Evolutionary conservation across 1,284 basidiomycete genomes (phyloP).

Genomic region (Ceratobasidium sp.): DNA sequence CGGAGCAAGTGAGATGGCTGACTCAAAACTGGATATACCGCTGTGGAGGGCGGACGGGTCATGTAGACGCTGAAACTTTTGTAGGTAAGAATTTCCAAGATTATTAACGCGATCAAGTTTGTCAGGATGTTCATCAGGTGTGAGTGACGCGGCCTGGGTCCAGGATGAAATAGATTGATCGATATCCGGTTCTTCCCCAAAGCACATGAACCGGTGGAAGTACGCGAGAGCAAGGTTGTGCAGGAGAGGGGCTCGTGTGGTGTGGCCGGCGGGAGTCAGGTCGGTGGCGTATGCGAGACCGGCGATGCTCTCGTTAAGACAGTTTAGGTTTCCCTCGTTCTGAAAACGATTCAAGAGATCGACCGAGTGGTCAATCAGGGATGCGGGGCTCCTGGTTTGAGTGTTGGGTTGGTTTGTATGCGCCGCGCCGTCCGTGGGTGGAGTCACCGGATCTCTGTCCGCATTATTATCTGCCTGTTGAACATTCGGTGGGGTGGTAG

Average conservation of each 20-base stretch:
- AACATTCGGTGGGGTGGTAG: not conserved
- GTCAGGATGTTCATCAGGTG: not conserved
- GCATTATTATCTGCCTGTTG: not conserved
- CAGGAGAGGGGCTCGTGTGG: not conserved
- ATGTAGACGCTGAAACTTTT: not conserved
- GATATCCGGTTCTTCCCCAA: not conserved
- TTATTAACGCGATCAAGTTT: not conserved
- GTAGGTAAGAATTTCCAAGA: not conserved
- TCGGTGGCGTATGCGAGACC: not conserved
- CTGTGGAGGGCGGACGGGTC: not conserved
- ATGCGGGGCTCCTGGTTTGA: no score
- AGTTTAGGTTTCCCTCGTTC: not conserved
- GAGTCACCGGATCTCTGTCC: not conserved
- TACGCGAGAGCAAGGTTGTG: conserved; percentile 7
- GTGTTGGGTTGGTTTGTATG: not conserved
- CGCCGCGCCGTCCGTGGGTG: not conserved
- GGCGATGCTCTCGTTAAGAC: not conserved
- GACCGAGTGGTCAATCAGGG: not conserved
- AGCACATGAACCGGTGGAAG: not conserved
- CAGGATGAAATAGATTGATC: conserved; percentile 1
- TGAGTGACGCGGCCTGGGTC: not conserved
- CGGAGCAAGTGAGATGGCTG: not conserved
- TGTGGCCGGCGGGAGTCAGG: not conserved
- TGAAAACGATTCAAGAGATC: not conserved
- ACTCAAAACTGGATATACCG: not conserved